Conservation (phyloP, 176 grass and related monocot species). For the Aegilops longissima region DNA sequence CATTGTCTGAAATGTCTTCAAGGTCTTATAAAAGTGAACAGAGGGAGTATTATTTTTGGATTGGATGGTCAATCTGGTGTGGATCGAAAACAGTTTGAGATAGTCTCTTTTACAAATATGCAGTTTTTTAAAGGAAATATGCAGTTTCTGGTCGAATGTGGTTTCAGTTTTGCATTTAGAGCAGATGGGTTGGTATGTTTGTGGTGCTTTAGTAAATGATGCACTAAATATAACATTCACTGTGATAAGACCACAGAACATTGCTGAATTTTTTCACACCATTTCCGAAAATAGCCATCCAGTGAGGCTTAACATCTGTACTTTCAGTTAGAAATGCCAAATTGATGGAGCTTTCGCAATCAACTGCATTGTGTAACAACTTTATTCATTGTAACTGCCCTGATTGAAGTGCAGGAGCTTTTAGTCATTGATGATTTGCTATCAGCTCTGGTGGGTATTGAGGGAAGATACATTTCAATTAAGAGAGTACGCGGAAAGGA, state of each 20-base stretch:
- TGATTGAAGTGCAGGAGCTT: constrained; percentile 70
- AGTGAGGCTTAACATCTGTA: not conserved
- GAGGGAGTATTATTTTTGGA: not conserved
- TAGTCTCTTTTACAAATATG: not conserved
- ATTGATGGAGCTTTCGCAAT: constrained; percentile 14
- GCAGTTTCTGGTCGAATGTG: not conserved
- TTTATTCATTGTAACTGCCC: not conserved
- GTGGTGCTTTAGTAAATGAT: not conserved
- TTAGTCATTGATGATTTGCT: constrained; percentile 97
- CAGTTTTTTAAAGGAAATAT: not conserved
- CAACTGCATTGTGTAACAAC: not conserved
- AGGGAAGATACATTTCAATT: constrained; percentile 87
- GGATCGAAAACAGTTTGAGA: not conserved
- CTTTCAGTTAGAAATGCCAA: constrained; percentile 7
- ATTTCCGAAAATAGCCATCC: not conserved
- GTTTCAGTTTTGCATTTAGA: not conserved
- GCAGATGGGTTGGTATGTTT: not conserved
- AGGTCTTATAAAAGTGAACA: no score
- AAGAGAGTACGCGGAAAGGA: constrained; percentile 80
- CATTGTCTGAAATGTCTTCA: no score
- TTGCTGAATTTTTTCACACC: not conserved
- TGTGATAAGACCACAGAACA: not conserved
- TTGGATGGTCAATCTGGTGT: not conserved
- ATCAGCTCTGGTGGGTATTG: constrained; percentile 84
- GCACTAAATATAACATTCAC: not conserved